Evolutionary conservation across 805 yeast species (phyloP), one percentile per base, ranked within the genome.

Genomic region (Barnettozyma pratensis): DNA sequence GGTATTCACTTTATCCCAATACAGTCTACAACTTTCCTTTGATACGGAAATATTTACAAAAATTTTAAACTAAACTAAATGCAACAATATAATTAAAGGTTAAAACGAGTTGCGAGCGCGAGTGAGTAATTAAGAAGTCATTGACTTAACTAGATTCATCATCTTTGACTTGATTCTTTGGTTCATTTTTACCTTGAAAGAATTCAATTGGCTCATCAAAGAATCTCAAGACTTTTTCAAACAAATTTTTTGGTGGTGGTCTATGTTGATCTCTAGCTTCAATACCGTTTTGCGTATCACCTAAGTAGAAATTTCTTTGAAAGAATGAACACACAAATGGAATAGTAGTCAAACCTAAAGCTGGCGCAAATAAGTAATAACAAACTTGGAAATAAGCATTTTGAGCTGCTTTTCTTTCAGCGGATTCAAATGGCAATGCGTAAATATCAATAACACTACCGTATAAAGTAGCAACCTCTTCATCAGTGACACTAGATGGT

Each of bases 211-310:
- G 51, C 34, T 48, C 48, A 42, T 47, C 50, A 28, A 36, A 37
- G 45, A 40, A 43, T 30, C 34, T 30, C 14, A 32, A 31, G 7
- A 48, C 5, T 12, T 37, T 44, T 35, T 48, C 43, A 43, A 47
- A 41, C 6, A 4, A 30, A 12, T 39, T 36, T 34, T 29, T 46
- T 29, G 50, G 50, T 14, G 50, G 42, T 37, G 44, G 36, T 4
- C 27, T 26, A 36, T 53, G 46, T 12, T 41, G 40, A 25, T 50
- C 56, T 7, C 55, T 54, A 36, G 56, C 61, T 51, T 67, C 70
- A 47, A 67, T 57, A 31, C 67, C 66, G 53, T 69, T 70, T 26
- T 69, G 71, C 14, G 57, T 51, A 41, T 69, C 68, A 41, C 72
- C 72, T 43, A 69, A 53, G 50, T 62, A 66, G 55, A 49, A 68